phyloP scores from a whole-genome alignment of 805 yeast genomes.

The Saccharomycopsis guyanensis region DNA sequence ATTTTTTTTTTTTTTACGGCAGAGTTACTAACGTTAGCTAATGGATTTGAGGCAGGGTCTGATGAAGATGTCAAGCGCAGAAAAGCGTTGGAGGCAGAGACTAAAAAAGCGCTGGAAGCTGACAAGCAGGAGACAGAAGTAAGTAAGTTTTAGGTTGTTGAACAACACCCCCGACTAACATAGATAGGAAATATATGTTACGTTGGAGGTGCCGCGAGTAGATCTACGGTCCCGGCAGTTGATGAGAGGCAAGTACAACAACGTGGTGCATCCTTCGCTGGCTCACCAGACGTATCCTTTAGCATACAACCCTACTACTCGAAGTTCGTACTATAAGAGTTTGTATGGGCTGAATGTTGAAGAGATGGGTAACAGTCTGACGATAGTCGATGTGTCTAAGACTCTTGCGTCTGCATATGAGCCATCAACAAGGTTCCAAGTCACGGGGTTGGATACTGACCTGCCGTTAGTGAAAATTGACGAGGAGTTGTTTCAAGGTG shows the following conservation, averaged over 20 bases:
- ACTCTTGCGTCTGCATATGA: not conserved
- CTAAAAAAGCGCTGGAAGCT: too few relatives aligned
- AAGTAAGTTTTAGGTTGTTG: not conserved
- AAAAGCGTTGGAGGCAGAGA: constrained; percentile 30
- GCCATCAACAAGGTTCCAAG: constrained; percentile 38
- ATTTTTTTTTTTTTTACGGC: constrained; percentile 3
- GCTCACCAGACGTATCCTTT: not conserved
- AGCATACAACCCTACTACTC: not conserved
- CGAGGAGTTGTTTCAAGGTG: constrained; percentile 57
- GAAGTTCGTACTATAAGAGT: not conserved
- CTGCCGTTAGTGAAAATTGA: constrained; percentile 51
- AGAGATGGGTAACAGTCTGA: constrained; percentile 26
- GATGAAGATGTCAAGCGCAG: constrained; percentile 72
- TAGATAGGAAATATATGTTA: constrained; percentile 9
- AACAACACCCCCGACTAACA: not conserved
- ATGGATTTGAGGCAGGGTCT: constrained; percentile 80
- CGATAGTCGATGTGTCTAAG: not conserved
- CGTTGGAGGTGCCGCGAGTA: constrained; percentile 22
- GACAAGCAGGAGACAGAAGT: constrained; percentile 12
- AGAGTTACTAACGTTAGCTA: constrained; percentile 21
- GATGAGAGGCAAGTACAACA: not conserved
- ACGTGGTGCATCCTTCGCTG: not conserved
- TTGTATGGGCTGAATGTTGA: constrained; percentile 24
- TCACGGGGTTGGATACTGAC: constrained; percentile 47
- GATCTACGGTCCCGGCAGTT: not conserved